These are phyloP conservation scores for Wallacemonas sp. DNA, from an alignment of 208 protist genomes.

Conservation along the genomic window DNA sequence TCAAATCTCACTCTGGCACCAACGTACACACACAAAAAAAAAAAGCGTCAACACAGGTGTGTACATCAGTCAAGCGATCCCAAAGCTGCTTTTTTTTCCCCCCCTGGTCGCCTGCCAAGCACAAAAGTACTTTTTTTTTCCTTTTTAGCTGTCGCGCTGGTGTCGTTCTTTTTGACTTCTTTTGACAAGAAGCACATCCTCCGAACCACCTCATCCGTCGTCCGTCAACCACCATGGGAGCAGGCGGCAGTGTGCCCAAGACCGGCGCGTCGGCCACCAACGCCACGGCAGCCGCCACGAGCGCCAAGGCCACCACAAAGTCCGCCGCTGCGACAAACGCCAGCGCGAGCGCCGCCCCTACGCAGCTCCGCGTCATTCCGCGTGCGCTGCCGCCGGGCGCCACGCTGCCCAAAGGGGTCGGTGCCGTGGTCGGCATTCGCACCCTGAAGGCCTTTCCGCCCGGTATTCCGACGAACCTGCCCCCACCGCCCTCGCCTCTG, in stretches of 20 bases:
- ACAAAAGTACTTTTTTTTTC: no score
- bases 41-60: no score
- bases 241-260: constrained; percentile 38
- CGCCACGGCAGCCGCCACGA: constrained; percentile 18
- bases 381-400: constrained; percentile 26
- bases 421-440: constrained; percentile 21
- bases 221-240: constrained; percentile 31
- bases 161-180: no score
- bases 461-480: constrained; percentile 3
- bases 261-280: not conserved
- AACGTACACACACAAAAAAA: no score
- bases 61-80: no score
- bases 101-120: no score
- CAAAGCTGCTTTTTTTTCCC: no score
- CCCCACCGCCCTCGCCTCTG: constrained; percentile 19
- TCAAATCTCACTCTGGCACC: no score
- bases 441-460: constrained; percentile 1
- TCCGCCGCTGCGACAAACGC: not conserved
- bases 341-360: not conserved
- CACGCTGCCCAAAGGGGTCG: constrained; percentile 32
- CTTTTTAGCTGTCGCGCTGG: no score
- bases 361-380: constrained; percentile 24
- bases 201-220: no score
- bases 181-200: no score
- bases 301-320: not conserved